These are phyloP conservation scores for Neovahlkampfia damariscottae DNA, from an alignment of 78 protist species.

Conservation along the genomic window DNA sequence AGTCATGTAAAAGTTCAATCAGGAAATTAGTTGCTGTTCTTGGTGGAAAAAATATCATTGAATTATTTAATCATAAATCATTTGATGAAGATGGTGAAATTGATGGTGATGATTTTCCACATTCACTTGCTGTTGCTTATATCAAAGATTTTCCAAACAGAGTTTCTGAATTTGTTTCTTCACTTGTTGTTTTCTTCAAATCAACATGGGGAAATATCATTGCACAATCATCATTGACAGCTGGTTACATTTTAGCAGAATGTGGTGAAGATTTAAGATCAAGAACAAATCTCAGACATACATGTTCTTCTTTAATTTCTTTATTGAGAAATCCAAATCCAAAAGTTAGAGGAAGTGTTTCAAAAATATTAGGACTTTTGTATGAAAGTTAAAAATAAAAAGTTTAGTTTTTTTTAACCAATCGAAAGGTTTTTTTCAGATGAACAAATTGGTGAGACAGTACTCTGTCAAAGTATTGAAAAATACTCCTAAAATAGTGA, in stretches of 20 bases:
- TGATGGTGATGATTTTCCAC: not conserved
- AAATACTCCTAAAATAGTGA: too few species aligned
- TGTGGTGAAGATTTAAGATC: not conserved
- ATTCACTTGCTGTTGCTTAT: not conserved
- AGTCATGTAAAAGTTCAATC: not conserved
- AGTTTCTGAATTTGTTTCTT: not conserved
- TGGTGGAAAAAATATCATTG: not conserved
- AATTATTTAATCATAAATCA: not conserved
- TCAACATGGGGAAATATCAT: not conserved
- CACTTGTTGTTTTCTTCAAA: not conserved
- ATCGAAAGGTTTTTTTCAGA: too few species aligned
- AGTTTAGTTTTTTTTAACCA: not conserved
- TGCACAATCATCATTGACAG: not conserved
- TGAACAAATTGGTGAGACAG: too few species aligned
- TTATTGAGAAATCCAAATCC: not conserved
- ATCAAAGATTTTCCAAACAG: not conserved
- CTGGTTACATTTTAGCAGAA: not conserved
- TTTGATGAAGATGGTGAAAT: not conserved
- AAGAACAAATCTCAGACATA: not conserved
- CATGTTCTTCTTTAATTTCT: not conserved
- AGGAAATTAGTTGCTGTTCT: not conserved
- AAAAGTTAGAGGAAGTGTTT: not conserved
- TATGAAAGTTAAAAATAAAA: not conserved
- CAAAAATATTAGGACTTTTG: not conserved
- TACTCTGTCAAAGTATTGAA: too few species aligned